Percentiles rank a stretch among this genome's conserved stretches.
Conservation (phyloP, 305 asterid genomes). For the Rubia balearica region DNA sequence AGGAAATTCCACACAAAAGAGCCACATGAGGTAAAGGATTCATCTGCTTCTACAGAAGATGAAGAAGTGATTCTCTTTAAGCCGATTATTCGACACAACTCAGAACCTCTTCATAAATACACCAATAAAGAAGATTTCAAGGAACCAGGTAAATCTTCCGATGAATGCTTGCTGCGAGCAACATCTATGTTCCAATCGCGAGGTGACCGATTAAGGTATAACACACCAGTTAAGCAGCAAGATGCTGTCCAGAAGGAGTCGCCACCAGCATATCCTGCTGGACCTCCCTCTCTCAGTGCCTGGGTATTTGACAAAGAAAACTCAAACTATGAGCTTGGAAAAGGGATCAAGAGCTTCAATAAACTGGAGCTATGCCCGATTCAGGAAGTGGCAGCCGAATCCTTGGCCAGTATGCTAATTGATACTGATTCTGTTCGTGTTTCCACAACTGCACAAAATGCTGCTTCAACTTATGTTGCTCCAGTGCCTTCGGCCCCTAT, state of each 20-base stretch:
- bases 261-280: constrained; percentile 31
- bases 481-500: constrained; percentile 84
- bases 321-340: constrained; percentile 31
- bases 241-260: constrained; percentile 32
- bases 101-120: constrained; percentile 50
- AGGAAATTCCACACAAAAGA: constrained; percentile 21
- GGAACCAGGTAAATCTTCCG: constrained; percentile 21
- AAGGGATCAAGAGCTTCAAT: constrained; percentile 24
- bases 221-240: constrained; percentile 28
- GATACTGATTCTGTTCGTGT: constrained; percentile 19
- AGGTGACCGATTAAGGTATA: constrained; percentile 33
- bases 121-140: constrained; percentile 19
- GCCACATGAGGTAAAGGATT: constrained; percentile 15
- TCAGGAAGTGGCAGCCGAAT: constrained; percentile 45
- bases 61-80: constrained; percentile 91
- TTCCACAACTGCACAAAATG: constrained; percentile 27
- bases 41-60: constrained; percentile 33
- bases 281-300: constrained; percentile 78
- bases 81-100: constrained; percentile 70
- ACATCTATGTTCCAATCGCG: constrained; percentile 46
- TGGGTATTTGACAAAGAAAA: constrained; percentile 51
- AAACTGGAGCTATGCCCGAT: constrained; percentile 49
- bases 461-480: constrained; percentile 34
- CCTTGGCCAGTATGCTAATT: constrained; percentile 38
- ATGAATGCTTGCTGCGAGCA: constrained; percentile 61